These are phyloP conservation scores for Triticum monococcum DNA, from an alignment of 176 grass and related monocot species.

Conservation along the genomic window DNA sequence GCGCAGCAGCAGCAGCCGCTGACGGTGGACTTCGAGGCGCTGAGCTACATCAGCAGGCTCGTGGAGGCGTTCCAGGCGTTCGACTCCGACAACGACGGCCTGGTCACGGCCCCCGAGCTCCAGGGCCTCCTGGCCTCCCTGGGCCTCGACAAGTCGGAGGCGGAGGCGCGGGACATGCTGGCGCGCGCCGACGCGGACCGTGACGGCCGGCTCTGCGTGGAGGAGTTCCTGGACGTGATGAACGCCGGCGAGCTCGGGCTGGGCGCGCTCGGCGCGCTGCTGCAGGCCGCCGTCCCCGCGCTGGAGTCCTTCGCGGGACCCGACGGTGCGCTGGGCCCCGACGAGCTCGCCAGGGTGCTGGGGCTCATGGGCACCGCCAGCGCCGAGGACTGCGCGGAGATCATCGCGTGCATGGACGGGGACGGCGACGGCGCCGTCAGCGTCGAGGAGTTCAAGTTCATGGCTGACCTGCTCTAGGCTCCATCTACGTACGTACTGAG, in stretches of 20 bases:
- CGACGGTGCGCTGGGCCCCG: constrained; percentile 37
- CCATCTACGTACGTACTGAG: neutral
- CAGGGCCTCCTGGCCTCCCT: constrained; percentile 67
- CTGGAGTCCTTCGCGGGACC: constrained; percentile 37
- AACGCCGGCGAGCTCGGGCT: constrained; percentile 63
- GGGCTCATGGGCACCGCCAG: constrained; percentile 35
- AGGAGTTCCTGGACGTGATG: constrained; percentile 75
- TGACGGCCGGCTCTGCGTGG: constrained; percentile 59
- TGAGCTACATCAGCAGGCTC: constrained; percentile 81
- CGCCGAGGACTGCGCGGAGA: constrained; percentile 67
- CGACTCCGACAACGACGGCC: constrained; percentile 71
- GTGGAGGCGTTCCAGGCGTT: constrained; percentile 90
- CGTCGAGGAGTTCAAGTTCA: constrained; percentile 64
- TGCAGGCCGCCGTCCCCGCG: constrained; percentile 57
- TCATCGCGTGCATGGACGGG: constrained; percentile 67
- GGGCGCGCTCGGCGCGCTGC: constrained; percentile 55
- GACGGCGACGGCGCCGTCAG: constrained; percentile 73
- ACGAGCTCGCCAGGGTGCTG: constrained; percentile 58
- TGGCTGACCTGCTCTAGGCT: constrained; percentile 56
- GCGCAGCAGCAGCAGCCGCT: constrained; percentile 14
- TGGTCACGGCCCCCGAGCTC: constrained; percentile 61
- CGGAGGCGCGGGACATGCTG: constrained; percentile 69
- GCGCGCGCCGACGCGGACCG: constrained; percentile 46
- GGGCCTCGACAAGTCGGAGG: constrained; percentile 46
- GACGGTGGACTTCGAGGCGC: constrained; percentile 60